These are phyloP conservation scores for Sergeia podlipaevii DNA, from an alignment of 208 protist species.

Conservation along the genomic window DNA sequence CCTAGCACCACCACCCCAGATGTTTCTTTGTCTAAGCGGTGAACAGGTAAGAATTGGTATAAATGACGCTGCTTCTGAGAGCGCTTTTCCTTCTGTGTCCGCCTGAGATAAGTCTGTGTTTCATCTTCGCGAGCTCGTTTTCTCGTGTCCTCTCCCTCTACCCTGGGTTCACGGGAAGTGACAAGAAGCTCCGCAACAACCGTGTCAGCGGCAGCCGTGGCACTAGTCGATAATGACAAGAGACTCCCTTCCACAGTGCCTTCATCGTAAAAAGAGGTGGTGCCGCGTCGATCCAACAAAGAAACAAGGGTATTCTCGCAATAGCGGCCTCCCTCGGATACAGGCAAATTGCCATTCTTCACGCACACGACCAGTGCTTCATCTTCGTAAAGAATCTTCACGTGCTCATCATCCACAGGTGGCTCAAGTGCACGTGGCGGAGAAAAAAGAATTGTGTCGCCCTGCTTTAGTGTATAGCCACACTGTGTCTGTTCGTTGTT, in stretches of 20 bases:
- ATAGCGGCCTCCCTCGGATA: constrained; percentile 82
- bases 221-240: background rate
- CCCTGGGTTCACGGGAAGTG: constrained; percentile 3
- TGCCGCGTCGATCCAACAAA: constrained; percentile 26
- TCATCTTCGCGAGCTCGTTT: background rate
- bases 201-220: background rate
- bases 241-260: background rate
- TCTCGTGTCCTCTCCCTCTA: background rate
- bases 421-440: constrained; percentile 75
- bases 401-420: constrained; percentile 47
- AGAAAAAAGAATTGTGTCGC: constrained; percentile 51
- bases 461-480: constrained; percentile 40
- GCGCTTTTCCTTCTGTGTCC: background rate
- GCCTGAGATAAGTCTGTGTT: background rate
- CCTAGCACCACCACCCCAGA: constrained; percentile 74
- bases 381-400: constrained; percentile 56
- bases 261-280: background rate
- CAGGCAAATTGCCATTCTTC: constrained; percentile 81
- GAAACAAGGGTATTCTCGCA: constrained; percentile 71
- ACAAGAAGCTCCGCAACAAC: background rate
- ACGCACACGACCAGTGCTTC: constrained; percentile 42
- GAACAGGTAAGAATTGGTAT: constrained; percentile 40
- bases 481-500: constrained; percentile 9
- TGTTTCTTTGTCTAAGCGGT: constrained; percentile 89
- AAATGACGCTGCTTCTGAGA: background rate